Conservation (phyloP, 2,329 filamentous ascomycete genomes). For the Hymenoscyphus fructigenus region DNA sequence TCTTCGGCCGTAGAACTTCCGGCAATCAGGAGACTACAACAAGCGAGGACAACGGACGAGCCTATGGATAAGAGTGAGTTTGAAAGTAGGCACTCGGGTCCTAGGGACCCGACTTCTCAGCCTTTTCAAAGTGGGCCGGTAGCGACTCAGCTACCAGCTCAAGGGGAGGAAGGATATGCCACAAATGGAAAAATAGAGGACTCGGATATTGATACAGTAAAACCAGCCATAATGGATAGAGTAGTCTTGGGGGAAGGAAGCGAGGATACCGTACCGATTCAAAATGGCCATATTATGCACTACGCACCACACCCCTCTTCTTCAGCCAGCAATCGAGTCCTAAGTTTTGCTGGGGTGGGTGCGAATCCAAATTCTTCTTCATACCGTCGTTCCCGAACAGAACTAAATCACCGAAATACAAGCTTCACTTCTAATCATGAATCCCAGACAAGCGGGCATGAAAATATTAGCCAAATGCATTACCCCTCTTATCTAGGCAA, state of each 20-base stretch:
- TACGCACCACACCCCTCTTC: background rate
- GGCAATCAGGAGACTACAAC: background rate
- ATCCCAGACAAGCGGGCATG: background rate
- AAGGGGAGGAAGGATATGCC: background rate
- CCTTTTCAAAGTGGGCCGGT: constrained; percentile 1
- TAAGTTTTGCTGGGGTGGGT: constrained; percentile 25
- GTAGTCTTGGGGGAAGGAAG: background rate
- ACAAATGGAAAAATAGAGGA: background rate
- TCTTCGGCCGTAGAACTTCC: constrained; percentile 10
- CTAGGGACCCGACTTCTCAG: constrained; percentile 2
- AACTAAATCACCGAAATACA: background rate
- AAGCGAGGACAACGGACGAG: background rate
- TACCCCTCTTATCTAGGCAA: constrained; percentile 30
- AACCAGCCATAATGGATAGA: background rate
- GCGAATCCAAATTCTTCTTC: constrained; percentile 17
- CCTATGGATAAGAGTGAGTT: background rate
- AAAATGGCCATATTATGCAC: background rate
- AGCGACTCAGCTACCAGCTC: background rate
- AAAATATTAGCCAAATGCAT: background rate
- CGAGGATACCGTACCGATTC: background rate
- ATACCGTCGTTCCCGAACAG: constrained; percentile 4
- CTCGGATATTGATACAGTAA: background rate
- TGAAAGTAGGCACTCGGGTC: constrained; percentile 1
- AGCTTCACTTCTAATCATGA: background rate
- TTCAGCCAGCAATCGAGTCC: constrained; percentile 12